Percentiles rank a stretch among this genome's conserved stretches.
Evolutionary conservation across 2,329 filamentous ascomycete genomes (phyloP).

Genomic region (Talaromyces sp.): DNA sequence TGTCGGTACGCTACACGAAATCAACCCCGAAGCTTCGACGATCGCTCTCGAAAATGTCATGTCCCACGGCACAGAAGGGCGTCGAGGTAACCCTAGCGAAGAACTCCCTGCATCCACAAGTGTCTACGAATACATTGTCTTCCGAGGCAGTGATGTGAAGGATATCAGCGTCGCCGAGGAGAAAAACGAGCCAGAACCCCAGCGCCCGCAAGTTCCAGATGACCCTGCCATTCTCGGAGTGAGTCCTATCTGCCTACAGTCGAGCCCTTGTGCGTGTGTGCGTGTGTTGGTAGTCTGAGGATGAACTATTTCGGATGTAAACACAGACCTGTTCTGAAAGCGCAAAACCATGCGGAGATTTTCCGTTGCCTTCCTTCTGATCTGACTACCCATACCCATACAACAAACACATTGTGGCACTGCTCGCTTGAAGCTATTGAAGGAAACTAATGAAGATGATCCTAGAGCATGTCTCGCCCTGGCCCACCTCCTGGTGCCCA

Average conservation of each 20-base stretch:
- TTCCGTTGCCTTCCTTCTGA: conserved; percentile 99
- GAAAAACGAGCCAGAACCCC: conserved; percentile 65
- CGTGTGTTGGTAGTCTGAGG: conserved; percentile 27
- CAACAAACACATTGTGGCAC: neutral
- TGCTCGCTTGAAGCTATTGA: conserved; percentile 9
- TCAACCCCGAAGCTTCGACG: conserved; percentile 95
- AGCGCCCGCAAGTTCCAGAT: conserved; percentile 75
- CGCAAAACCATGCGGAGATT: conserved; percentile 94
- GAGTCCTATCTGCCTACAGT: conserved; percentile 51
- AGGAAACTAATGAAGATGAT: neutral
- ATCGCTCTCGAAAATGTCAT: conserved; percentile 95
- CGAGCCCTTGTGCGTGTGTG: conserved; percentile 11
- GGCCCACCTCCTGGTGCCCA: conserved; percentile 37
- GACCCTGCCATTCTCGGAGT: conserved; percentile 96
- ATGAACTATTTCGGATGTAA: conserved; percentile 99
- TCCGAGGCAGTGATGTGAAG: conserved; percentile 97
- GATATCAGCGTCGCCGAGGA: conserved; percentile 90
- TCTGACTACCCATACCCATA: conserved; percentile 27
- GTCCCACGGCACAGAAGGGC: conserved; percentile 90
- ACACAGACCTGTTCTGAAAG: conserved; percentile 76
- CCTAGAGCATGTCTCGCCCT: conserved; percentile 40
- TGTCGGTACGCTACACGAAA: conserved; percentile 91
- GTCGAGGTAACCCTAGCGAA: conserved; percentile 70
- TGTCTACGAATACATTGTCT: conserved; percentile 98
- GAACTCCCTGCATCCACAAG: conserved; percentile 81